Conservation (phyloP, 2,329 filamentous ascomycete species). For the Aureobasidium lini region DNA sequence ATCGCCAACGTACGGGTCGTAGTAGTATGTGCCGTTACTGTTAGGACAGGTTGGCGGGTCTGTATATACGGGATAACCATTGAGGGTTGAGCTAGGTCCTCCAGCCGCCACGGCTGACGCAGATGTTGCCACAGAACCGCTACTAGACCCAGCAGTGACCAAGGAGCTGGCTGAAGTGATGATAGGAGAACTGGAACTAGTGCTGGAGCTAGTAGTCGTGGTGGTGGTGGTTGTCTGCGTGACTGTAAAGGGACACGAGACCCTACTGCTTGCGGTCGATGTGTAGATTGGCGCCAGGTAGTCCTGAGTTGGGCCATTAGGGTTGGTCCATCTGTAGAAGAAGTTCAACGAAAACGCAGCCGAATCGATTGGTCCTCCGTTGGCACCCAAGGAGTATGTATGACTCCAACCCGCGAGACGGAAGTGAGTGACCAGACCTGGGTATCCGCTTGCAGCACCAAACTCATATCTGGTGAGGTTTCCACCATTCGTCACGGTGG, state of each 20-base stretch:
- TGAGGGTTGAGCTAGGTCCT: neutral
- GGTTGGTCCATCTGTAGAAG: conserved; percentile 22
- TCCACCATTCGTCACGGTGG: conserved; percentile 19
- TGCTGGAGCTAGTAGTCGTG: neutral
- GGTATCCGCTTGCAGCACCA: conserved; percentile 23
- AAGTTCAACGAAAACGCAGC: conserved; percentile 23
- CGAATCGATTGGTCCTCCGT: conserved; percentile 19
- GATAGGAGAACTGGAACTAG: neutral
- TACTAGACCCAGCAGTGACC: neutral
- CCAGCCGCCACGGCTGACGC: neutral
- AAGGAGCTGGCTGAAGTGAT: neutral
- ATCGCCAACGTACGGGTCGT: neutral
- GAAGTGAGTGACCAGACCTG: conserved; percentile 32
- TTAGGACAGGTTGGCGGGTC: neutral
- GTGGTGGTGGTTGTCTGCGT: neutral
- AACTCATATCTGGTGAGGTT: conserved; percentile 27
- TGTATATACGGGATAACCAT: neutral
- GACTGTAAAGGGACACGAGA: too few species aligned
- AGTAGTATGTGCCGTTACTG: conserved; percentile 10
- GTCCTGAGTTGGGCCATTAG: conserved; percentile 6
- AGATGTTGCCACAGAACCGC: neutral
- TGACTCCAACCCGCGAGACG: conserved; percentile 31
- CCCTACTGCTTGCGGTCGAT: neutral
- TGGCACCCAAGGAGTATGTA: conserved; percentile 31
- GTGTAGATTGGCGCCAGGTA: conserved; percentile 1